phyloP scores from a whole-genome alignment of 108 stramenopile species.

The Nannochloropsis oceanica region DNA sequence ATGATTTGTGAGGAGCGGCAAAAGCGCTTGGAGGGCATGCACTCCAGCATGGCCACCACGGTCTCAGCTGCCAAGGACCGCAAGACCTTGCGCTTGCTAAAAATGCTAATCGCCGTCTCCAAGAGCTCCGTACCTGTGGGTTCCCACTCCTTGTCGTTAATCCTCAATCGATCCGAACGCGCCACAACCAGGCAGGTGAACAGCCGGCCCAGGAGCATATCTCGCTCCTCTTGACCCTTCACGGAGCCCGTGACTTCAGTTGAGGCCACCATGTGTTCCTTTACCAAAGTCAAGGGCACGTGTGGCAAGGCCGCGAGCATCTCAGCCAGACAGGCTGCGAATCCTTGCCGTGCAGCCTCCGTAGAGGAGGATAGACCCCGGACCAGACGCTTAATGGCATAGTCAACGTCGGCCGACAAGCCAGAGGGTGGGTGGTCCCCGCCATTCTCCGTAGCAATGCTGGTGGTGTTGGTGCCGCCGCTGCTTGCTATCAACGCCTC shows the following conservation, averaged over 20 bases:
- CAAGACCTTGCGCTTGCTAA: constrained; percentile 17
- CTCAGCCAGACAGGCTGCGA: constrained; percentile 25
- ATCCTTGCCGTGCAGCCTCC: constrained; percentile 31
- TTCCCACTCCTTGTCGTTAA: neutral
- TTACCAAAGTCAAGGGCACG: constrained; percentile 3
- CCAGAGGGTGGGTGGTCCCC: neutral
- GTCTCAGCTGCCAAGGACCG: constrained; percentile 15
- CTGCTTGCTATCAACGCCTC: neutral
- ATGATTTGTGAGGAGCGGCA: neutral
- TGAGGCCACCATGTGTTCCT: constrained; percentile 10
- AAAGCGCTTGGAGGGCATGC: neutral
- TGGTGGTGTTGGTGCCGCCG: neutral
- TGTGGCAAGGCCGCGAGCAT: constrained; percentile 7
- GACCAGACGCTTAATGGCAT: constrained; percentile 34
- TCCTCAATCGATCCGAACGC: constrained; percentile 17
- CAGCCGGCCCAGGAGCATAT: constrained; percentile 30
- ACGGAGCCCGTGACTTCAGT: constrained; percentile 20
- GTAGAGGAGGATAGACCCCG: constrained; percentile 34
- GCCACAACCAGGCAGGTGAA: constrained; percentile 26
- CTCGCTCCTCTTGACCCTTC: constrained; percentile 34
- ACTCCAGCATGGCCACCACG: neutral
- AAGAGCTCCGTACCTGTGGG: neutral
- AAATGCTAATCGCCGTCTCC: constrained; percentile 8
- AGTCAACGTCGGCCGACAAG: constrained; percentile 8
- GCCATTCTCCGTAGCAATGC: too few relatives aligned